These are phyloP conservation scores for Blastobotrys proliferans DNA, from an alignment of 1,139 yeast species.

Conservation along the genomic window DNA sequence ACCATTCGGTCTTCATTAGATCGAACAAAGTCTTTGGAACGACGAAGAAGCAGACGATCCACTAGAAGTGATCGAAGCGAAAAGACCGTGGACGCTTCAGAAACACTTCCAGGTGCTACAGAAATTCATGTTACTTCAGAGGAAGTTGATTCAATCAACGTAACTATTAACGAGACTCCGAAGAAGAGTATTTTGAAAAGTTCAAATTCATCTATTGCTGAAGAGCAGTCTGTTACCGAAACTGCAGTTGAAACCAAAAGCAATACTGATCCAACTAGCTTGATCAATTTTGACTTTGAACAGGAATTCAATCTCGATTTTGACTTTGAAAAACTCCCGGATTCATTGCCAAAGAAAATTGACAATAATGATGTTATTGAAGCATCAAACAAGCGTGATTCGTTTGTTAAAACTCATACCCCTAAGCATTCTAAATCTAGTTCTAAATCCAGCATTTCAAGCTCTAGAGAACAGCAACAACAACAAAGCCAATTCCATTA, in stretches of 20 bases:
- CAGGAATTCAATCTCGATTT: slow-evolving; percentile 17
- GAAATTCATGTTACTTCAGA: slow-evolving; percentile 29
- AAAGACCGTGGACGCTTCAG: slow-evolving; percentile 14
- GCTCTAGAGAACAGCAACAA: slow-evolving; percentile 1
- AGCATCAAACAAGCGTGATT: slow-evolving; percentile 1
- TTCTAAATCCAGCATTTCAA: slow-evolving; percentile 5
- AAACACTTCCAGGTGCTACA: slow-evolving; percentile 30
- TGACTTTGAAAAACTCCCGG: slow-evolving; percentile 16
- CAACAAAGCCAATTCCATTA: slow-evolving; percentile 10
- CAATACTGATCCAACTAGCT: background rate
- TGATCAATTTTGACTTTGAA: slow-evolving; percentile 19
- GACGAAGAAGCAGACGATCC: slow-evolving; percentile 32
- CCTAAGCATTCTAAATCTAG: slow-evolving; percentile 7
- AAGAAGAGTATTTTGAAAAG: slow-evolving; percentile 27
- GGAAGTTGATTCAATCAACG: slow-evolving; percentile 17
- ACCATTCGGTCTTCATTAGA: slow-evolving; percentile 36
- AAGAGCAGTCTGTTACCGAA: slow-evolving; percentile 12
- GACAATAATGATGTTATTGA: slow-evolving; percentile 6
- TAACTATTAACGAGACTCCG: slow-evolving; percentile 13
- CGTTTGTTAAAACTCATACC: background rate
- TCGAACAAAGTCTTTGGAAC: slow-evolving; percentile 35
- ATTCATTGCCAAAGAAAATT: slow-evolving; percentile 8
- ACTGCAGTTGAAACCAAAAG: background rate
- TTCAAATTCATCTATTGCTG: background rate
- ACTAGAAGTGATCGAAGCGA: slow-evolving; percentile 16